phyloP scores from a whole-genome alignment of 1,284 basidiomycete genomes.

The Melampsora abietis-canadensis region DNA sequence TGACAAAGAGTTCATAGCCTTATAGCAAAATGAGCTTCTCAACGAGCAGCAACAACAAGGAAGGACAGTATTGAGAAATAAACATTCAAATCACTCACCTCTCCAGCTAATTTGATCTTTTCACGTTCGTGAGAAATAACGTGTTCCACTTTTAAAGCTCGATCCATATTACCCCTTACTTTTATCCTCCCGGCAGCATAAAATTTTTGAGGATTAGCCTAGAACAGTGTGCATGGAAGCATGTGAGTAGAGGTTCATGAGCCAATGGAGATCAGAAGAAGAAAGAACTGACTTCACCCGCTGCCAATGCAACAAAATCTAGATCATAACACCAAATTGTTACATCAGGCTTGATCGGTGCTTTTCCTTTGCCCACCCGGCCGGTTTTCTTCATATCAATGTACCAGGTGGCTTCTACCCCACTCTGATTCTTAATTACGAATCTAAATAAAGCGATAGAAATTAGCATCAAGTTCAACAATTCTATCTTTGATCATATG shows the following conservation, averaged over 20 bases:
- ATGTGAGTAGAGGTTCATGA: neutral
- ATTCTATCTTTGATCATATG: neutral
- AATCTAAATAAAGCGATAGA: slow-evolving; percentile 9
- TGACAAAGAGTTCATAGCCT: neutral
- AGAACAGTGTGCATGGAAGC: neutral
- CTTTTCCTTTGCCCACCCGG: slow-evolving; percentile 35
- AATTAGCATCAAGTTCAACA: neutral
- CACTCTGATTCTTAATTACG: slow-evolving; percentile 36
- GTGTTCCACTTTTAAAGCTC: slow-evolving; percentile 35
- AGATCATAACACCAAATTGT: slow-evolving; percentile 41
- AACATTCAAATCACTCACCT: slow-evolving; percentile 1
- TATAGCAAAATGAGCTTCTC: neutral
- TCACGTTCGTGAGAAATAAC: slow-evolving; percentile 39
- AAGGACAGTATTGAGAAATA: neutral
- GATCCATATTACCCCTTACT: slow-evolving; percentile 39
- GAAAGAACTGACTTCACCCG: slow-evolving; percentile 25
- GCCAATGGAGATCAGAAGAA: neutral
- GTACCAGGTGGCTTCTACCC: slow-evolving; percentile 37
- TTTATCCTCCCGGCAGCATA: slow-evolving; percentile 41
- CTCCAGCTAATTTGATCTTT: slow-evolving; percentile 36
- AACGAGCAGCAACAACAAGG: neutral
- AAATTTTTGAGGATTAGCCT: slow-evolving; percentile 43
- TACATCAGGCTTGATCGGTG: slow-evolving; percentile 39
- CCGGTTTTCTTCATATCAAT: slow-evolving; percentile 41
- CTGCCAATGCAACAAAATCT: slow-evolving; percentile 36